Percentiles rank a stretch among this genome's conserved stretches.
Evolutionary conservation across 495 filamentous ascomycete species (phyloP).

Genomic region (Penicillium arizonense): DNA sequence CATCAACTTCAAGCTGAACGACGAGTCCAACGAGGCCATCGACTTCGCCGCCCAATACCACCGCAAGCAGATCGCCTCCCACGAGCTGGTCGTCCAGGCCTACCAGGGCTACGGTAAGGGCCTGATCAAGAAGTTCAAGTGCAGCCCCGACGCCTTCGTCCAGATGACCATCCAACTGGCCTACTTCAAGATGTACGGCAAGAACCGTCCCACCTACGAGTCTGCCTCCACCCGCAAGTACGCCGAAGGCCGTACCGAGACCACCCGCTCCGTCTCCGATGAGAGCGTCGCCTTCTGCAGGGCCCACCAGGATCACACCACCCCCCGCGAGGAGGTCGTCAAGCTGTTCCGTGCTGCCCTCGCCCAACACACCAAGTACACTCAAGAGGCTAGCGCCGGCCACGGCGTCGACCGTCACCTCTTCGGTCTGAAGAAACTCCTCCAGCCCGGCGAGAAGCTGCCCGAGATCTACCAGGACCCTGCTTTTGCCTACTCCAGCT

Average conservation of each 20-base stretch:
- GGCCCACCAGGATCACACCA: conserved; percentile 68
- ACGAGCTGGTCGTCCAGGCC: conserved; percentile 90
- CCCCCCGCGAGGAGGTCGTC: conserved; percentile 60
- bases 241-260: conserved; percentile 95
- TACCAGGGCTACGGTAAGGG: conserved; percentile 99
- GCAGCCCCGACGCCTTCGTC: conserved; percentile 95
- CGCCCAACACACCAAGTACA: conserved; percentile 84
- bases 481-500: conserved; percentile 76
- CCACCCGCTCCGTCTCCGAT: conserved; percentile 87
- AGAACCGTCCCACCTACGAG: conserved; percentile 97
- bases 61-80: conserved; percentile 71
- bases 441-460: conserved; percentile 76
- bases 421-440: conserved; percentile 90
- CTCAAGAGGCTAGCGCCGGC: conserved; percentile 81
- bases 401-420: conserved; percentile 95
- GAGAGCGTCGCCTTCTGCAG: conserved; percentile 91
- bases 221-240: conserved; percentile 92
- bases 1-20: conserved; percentile 74
- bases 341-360: conserved; percentile 80
- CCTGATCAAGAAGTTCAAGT: conserved; percentile 99
- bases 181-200: conserved; percentile 99
- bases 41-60: conserved; percentile 75
- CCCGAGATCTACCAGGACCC: conserved; percentile 86
- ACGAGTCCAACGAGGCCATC: conserved; percentile 70
- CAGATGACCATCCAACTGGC: conserved; percentile 99